Evolutionary conservation across 2,329 filamentous ascomycete species (phyloP), one percentile per base, ranked within the genome.

Genomic region (Trichoderma breve): DNA sequence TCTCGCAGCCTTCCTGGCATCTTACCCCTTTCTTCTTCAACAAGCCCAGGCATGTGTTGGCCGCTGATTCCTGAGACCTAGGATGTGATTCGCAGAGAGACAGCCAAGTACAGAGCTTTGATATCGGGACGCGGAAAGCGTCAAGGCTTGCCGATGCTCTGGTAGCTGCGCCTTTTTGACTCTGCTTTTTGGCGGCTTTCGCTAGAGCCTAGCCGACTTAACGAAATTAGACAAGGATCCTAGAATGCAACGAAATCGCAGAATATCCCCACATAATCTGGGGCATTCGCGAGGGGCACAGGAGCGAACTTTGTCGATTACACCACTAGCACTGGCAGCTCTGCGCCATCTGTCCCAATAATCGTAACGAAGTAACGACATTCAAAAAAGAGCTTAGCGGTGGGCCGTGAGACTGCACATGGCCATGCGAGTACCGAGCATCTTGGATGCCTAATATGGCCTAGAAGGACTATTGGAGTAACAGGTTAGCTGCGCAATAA

Each of bases 231-330:
- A 34, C 66, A 53, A 36, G 57, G 66, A 36, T 62, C 26, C 21
- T 36, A 32, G 55, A n/a, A 34, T 51, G 55, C 24, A 30, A 69
- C 55, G 7, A 6, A 36, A 62, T 62, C 21, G 66, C 30, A 61
- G 21, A 53, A n/a, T 32, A 26, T 60, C 65, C 55, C 65, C 36
- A 47, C 53, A 21, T 6, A 68, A 60, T 68, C 65, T 36, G 55
- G 65, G 65, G 64, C 64, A 67, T 58, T 39, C 57, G 34, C 18
- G 64, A 43, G 64, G 64, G 64, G 32, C 51, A 28, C 21, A 39
- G 34, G 32, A 57, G 51, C 51, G 47, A 39, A 39, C 21, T 39
- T 58, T 28, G 18, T 55, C 51, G 51, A 28, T 32, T 39, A 67
- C 18, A 32, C 57, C 18, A 21, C 57, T 60, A 34, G 57, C 24